Evolutionary conservation across 2,329 filamentous ascomycete genomes (phyloP), one percentile per base, ranked within the genome.

Genomic region (Dichotomopilus funicola): DNA sequence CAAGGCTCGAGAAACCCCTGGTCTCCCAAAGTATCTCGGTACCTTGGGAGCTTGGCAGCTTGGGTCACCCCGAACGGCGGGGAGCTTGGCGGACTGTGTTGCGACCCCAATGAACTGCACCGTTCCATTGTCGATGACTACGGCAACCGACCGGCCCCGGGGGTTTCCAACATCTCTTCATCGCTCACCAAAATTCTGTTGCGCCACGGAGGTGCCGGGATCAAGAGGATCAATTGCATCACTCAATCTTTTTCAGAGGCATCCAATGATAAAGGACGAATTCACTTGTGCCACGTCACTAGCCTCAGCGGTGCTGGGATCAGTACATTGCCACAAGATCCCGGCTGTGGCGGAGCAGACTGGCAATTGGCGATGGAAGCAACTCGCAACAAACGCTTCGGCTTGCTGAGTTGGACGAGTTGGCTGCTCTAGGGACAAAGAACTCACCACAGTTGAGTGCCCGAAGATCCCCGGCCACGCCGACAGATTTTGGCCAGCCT

Each of bases 221-320:
- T 42, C 11, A n/a, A 11, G 11, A 13, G 40, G 11, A 12, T n/a
- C 37, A n/a, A n/a, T 5, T 5, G 4, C 47, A 54, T 58, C 44
- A 49, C 53, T 40, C 54, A 36, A 5, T 45, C 40, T 45, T 31
- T 13, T 43, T 6, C 40, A 37, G 58, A 62, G 52, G 56, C 61
- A 61, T 47, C 59, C 59, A 46, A 34, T 57, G 64, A 51, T 27
- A 11, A 33, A 43, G 27, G 27, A 19, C 51, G 4, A 27, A 6
- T 42, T 11, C 36, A 35, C 35, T 43, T 55, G 59, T 72, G 74
- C 72, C 73, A 76, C 74, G 74, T 75, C 73, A 72, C 71, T 66
- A 74, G 72, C 71, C 72, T 73, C 71, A 71, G 51, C 51, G 42
- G 53, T 53, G 54, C 56, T 56, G 59, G 60, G 40, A 46, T 61